A percentile compares a stretch with the other conserved stretches of the same genome.
These are phyloP conservation scores for Eimeria sp. DNA, from an alignment of 169 alveolate species.

Conservation along the genomic window DNA sequence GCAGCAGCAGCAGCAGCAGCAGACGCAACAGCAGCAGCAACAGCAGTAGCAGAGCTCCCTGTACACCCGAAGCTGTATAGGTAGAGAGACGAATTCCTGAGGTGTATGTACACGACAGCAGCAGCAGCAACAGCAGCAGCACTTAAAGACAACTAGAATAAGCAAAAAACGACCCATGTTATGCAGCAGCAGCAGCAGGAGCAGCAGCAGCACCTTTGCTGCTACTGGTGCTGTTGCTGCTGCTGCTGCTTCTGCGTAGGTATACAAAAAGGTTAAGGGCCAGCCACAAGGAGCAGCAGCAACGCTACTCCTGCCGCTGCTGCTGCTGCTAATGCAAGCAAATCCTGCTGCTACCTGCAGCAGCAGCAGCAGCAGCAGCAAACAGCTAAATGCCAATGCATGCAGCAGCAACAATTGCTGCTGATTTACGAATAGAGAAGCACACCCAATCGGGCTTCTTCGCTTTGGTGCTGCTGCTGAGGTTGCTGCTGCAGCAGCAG, in stretches of 20 bases:
- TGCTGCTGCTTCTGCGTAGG: background rate
- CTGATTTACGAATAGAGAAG: constrained; percentile 46
- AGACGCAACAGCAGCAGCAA: background rate
- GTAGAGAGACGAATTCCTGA: background rate
- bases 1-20: background rate
- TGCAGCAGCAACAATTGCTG: constrained; percentile 31
- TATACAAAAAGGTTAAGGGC: background rate
- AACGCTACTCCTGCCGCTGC: background rate
- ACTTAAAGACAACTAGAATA: background rate
- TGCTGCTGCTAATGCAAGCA: background rate
- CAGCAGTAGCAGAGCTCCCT: background rate
- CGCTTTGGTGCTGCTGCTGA: constrained; percentile 43
- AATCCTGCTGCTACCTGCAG: too few relatives aligned
- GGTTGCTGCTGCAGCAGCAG: background rate
- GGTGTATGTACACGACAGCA: background rate
- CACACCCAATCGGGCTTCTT: constrained; percentile 38
- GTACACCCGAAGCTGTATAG: too few relatives aligned
- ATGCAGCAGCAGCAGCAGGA: background rate
- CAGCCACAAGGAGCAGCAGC: background rate
- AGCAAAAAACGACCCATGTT: background rate
- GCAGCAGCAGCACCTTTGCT: background rate
- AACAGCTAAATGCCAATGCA: background rate
- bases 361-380: background rate
- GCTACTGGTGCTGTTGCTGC: constrained; percentile 8
- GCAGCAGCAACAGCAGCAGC: background rate